These are phyloP conservation scores for Auriscalpium orientale DNA, from an alignment of 768 basidiomycete species.

Conservation along the genomic window DNA sequence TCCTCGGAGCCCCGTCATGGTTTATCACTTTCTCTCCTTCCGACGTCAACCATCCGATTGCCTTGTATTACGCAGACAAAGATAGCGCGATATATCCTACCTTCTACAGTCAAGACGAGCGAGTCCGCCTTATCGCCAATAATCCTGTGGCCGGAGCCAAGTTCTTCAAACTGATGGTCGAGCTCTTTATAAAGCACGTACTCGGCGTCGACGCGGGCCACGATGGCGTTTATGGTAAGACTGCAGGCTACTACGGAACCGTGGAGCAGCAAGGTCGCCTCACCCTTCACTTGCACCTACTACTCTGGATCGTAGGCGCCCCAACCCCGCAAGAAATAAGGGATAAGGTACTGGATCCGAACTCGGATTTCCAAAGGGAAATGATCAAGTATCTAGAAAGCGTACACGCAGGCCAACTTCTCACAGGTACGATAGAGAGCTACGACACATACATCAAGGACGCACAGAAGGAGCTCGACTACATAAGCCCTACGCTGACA, in stretches of 20 bases:
- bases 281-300: conserved; percentile 18
- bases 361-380: conserved; percentile 4
- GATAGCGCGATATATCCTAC: neutral
- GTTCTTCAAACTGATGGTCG: conserved; percentile 15
- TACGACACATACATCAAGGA: neutral
- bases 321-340: conserved; percentile 13
- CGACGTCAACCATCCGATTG: conserved; percentile 13
- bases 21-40: conserved; percentile 18
- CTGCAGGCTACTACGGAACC: conserved; percentile 16
- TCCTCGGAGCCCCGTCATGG: conserved; percentile 12
- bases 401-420: conserved; percentile 9
- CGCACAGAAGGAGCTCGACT: neutral
- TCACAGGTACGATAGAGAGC: neutral
- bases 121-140: neutral
- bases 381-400: conserved; percentile 11
- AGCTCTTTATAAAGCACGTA: conserved; percentile 11
- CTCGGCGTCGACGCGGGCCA: neutral
- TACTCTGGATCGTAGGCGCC: conserved; percentile 11
- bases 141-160: conserved; percentile 15
- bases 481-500: neutral
- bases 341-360: conserved; percentile 5
- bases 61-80: conserved; percentile 13
- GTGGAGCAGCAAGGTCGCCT: neutral
- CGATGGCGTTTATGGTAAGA: conserved; percentile 12
- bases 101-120: neutral